Base-by-base conservation (phyloP, 805 yeast genomes). In the Metschnikowia gelsemii region DNA sequence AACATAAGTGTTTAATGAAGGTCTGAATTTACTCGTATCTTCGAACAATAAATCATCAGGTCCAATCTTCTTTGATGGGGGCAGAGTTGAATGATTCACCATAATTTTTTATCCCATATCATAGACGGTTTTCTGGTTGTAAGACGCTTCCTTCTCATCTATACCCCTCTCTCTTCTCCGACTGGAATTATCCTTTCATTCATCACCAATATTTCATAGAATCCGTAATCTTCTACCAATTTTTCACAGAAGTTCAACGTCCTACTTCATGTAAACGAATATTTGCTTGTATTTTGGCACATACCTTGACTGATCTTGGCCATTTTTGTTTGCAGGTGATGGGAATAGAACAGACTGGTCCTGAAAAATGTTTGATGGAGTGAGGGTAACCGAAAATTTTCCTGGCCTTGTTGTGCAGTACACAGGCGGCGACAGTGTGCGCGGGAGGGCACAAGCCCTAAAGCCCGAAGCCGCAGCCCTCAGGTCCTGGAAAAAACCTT, bases 291-390 rank as follows among this genome's bases (percentile, higher is more conserved):
- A 14, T 3, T 8, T 32, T 18, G 8, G 47, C 59, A 68, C 57
- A 57, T 76, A 76, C 82, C 82, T 68, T 75, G 76, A 70, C 80
- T 75, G 71, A 76, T 70, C 71, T 77, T 77, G 75, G 79, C 82
- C 81, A 77, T 77, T 68, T 66, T 72, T 56, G 45, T 48, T 41
- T 40, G 40, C 35, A 42, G 41, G 38, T 44, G 41, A 44, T 43
- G 47, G 49, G 43, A 38, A 42, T 31, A 39, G 46, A 44, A 34
- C 27, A 24, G 37, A 35, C 38, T 11, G 32, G 24, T 35, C 14
- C 17, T 37, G 31, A 35, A 32, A 43, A 50, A 42, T 44, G 39
- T 38, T 32, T 40, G 41, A 42, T 42, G 39, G 32, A 43, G 22
- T 28, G 43, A 32, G 43, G 43, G 40, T 35, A 31, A 40, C 45